A percentile compares a stretch with the other conserved stretches of the same genome.
Evolutionary conservation across 192 early-diverging fungal species (phyloP).

Genomic region (Piromyces finnis): DNA sequence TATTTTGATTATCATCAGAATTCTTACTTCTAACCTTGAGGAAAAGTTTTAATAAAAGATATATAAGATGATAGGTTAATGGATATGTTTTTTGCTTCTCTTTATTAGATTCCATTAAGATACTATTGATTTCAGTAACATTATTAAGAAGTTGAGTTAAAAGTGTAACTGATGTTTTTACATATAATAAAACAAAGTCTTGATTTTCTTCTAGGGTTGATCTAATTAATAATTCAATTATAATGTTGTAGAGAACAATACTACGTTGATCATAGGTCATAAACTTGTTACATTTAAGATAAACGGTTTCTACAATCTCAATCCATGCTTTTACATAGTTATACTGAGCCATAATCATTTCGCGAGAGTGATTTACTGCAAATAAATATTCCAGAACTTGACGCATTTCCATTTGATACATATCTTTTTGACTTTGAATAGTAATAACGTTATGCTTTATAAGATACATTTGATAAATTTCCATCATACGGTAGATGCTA

Average conservation of each 20-base stretch:
- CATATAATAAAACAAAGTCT: not conserved
- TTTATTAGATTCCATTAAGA: not conserved
- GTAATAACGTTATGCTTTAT: not conserved
- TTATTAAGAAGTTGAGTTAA: not conserved
- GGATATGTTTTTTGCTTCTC: not conserved
- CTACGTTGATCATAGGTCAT: not conserved
- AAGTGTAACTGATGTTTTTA: not conserved
- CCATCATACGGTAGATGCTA: not conserved
- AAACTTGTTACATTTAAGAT: not conserved
- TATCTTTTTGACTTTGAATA: not conserved
- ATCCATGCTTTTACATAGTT: not conserved
- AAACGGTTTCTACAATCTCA: not conserved
- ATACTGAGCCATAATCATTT: not conserved
- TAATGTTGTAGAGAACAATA: not conserved
- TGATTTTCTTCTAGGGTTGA: not conserved
- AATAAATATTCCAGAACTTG: not conserved
- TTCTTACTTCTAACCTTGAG: not conserved
- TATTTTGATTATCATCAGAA: not conserved
- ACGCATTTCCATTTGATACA: not conserved
- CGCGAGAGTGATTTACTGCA: not conserved
- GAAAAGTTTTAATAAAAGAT: not conserved
- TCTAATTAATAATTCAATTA: not conserved
- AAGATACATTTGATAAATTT: not conserved
- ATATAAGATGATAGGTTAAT: not conserved
- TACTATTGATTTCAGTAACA: not conserved